Evolutionary conservation across 306 rosid species (phyloP), one percentile per base, ranked within the genome.

Genomic region (Lupinus albus): DNA sequence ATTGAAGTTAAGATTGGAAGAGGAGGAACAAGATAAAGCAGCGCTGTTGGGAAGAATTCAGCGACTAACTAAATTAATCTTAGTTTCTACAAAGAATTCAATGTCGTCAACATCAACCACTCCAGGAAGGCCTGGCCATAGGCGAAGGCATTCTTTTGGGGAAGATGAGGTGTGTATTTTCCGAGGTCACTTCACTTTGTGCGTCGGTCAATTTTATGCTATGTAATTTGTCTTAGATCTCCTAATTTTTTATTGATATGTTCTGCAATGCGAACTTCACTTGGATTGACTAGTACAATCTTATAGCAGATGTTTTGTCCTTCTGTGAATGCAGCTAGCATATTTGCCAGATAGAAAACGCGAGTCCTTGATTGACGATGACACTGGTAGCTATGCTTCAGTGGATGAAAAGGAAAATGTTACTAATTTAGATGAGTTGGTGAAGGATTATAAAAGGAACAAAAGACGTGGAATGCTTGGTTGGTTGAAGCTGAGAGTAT

Each of bases 11-110:
- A 89, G 95, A 80, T 73, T 89, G 80, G 95, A 89, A 85, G 96
- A 89, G 81, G 96, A 89, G 75, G 96, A 89, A 80, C 89, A 89
- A 72, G 91, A 86, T 67, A 89, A 89, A 78, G 94, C 96, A 74
- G 96, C 96, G 33, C 75, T 89, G 80, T 83, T 89, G 96, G 94
- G 89, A 73, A 85, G 96, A 77, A 89, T 89, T 78, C 96, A 89
- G 70, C 87, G 91, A 52, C 71, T 89, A 71, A 89, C 96, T 62
- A 89, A 89, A 79, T 81, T 89, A 76, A 89, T 89, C 62, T 81
- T 89, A 66, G 96, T 89, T 59, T 89, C 96, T 60, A 82, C 96
- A 7, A 89, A 89, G 78, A 85, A 83, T 61, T 46, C 84, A 41
- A 69, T 87, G 71, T 79, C 96, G 39, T 80, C 89, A 67, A 76